phyloP scores from a whole-genome alignment of 345 rosid species.

The Hypericum androsaemum region DNA sequence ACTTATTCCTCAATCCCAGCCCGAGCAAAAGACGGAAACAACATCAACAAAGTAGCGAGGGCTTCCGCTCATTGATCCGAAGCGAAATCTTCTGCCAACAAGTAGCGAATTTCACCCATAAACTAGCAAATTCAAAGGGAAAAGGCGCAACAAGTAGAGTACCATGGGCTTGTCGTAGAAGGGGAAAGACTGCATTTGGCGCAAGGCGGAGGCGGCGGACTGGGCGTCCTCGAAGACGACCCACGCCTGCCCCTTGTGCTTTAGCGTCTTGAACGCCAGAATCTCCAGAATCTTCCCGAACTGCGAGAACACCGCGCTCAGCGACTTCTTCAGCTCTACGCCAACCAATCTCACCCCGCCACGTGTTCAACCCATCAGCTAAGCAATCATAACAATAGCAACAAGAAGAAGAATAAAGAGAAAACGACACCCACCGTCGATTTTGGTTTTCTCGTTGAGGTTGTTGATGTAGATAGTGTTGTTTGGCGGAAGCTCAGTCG shows the following conservation, averaged over 20 bases:
- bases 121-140: too few relatives aligned
- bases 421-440: constrained; percentile 42
- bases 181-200: constrained; percentile 86
- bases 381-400: background rate
- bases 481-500: constrained; percentile 41
- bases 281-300: constrained; percentile 93
- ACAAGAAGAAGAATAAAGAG: background rate
- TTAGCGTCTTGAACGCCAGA: constrained; percentile 84
- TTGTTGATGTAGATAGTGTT: constrained; percentile 90
- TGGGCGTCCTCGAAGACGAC: constrained; percentile 67
- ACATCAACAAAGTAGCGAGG: too few relatives aligned
- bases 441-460: constrained; percentile 92
- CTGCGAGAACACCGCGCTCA: constrained; percentile 80
- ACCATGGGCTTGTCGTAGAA: constrained; percentile 96
- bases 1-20: too few relatives aligned
- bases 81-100: too few relatives aligned
- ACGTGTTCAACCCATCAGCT: background rate
- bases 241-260: constrained; percentile 99
- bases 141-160: background rate
- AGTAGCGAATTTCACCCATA: too few relatives aligned
- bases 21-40: too few relatives aligned
- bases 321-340: constrained; percentile 81
- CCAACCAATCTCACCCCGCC: constrained; percentile 4
- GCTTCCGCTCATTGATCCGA: too few relatives aligned
- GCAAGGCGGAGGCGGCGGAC: constrained; percentile 65